Conservation (phyloP, 2,329 filamentous ascomycete species). For the Biscogniauxia mediterranea region DNA sequence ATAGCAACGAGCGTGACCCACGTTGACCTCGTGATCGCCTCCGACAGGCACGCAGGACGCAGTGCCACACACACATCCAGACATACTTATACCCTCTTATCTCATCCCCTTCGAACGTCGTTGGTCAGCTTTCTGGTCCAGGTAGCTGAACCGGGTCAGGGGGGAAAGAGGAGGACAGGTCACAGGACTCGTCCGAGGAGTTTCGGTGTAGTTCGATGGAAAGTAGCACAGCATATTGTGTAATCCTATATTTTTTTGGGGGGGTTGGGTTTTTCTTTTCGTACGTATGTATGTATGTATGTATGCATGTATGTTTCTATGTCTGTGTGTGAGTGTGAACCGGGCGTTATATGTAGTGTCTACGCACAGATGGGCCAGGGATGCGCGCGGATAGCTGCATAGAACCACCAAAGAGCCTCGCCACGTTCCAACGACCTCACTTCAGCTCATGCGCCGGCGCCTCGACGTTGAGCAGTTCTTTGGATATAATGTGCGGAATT, state of each 20-base stretch:
- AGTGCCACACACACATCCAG: not conserved
- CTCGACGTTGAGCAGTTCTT: not conserved
- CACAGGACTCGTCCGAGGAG: too few species aligned
- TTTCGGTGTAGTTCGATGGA: not conserved
- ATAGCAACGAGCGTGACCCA: not conserved
- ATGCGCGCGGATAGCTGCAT: not conserved
- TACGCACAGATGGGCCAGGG: not conserved
- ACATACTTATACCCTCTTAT: not conserved
- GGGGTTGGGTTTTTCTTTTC: not conserved
- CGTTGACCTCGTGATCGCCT: not conserved
- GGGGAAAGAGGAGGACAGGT: too few species aligned
- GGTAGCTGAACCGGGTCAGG: too few species aligned
- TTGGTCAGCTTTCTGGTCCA: too few species aligned
- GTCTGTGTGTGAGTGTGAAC: not conserved
- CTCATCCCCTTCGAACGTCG: too few species aligned
- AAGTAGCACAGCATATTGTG: not conserved
- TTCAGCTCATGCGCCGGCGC: not conserved
- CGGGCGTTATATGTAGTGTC: conserved; percentile 1
- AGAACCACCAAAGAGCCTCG: not conserved
- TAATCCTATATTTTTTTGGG: too few species aligned
- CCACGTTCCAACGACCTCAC: not conserved
- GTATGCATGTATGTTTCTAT: not conserved
- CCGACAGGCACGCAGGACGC: not conserved
- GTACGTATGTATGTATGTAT: not conserved
- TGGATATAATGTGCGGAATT: not conserved